Base-by-base conservation (phyloP, 352 stramenopile species). In the Pythium rishiriense region DNA sequence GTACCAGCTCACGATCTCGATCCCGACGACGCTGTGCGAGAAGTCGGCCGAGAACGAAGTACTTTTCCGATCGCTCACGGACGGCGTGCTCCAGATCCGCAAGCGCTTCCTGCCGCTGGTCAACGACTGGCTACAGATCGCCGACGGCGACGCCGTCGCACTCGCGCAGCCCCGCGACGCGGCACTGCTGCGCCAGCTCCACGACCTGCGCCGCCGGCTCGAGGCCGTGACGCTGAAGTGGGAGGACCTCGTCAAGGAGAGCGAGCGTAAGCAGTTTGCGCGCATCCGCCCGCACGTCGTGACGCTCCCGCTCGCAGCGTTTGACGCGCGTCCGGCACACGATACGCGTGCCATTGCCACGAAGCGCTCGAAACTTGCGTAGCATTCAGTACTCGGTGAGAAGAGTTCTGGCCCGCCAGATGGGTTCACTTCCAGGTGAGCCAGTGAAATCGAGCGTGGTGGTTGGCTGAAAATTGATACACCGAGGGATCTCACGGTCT, bases 71-170 rank as follows among this genome's bases (percentile, higher is more conserved):
- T 66, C 64, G 12, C 68, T 93, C 7, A 54, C 70, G 10, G 84
- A 93, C 58, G 66, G 68, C 50, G 75, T 85, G 11, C 62, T 88
- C 19, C 72, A 76, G 17, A 85, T 90, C 47, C 81, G 70, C 22
- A 93, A 93, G 58, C 81, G 81, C 0, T 93, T 90, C 50, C 48
- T 91, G n/a, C 84, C 81, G 22, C 69, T 91, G 9, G 66, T 93
- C 8, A 28, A 67, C 35, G 78, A 89, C 47, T 93, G 84, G 84
- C 33, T 69, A 2, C 37, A 69, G 7, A 43, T 68, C 47, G 58
- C 54, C 3, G 61, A 64, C 28, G 14, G 8, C 11, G 46, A 74
- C 25, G 50, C 42, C 21, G 49, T 35, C 4, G 25, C 55, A 12
- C n/a, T 58, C n/a, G 56, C 29, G 1, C 42, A 37, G 15, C 55